Conservation (phyloP, 345 rosid genomes). For the Populus deltoides region DNA sequence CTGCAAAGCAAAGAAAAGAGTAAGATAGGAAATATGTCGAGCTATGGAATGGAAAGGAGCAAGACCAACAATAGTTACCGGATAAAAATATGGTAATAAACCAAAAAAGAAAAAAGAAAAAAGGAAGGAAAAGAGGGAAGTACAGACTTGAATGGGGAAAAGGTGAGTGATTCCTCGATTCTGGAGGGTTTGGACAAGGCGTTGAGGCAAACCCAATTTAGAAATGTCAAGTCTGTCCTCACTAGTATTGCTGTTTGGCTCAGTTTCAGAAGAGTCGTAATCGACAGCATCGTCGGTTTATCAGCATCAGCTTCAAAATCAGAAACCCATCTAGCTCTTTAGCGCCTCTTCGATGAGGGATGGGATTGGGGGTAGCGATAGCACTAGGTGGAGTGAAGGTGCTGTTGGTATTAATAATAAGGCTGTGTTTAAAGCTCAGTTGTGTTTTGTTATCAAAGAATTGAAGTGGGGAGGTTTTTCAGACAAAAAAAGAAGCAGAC, state of each 20-base stretch:
- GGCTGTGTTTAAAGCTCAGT: slow-evolving; percentile 20
- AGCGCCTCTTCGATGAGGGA: slow-evolving; percentile 89
- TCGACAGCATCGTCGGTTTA: slow-evolving; percentile 21
- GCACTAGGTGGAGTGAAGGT: slow-evolving; percentile 48
- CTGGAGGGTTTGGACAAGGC: slow-evolving; percentile 65
- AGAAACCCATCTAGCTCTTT: slow-evolving; percentile 50
- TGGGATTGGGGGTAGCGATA: slow-evolving; percentile 68
- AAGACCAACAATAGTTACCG: too few species aligned
- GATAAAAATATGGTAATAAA: too few species aligned
- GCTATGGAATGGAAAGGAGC: neutral
- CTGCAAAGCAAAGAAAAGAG: neutral
- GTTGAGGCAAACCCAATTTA: slow-evolving; percentile 64
- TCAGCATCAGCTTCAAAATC: slow-evolving; percentile 29
- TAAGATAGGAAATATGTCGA: neutral
- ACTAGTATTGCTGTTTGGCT: neutral
- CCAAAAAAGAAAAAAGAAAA: too few species aligned
- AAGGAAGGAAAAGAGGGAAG: neutral
- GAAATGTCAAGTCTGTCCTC: slow-evolving; percentile 68
- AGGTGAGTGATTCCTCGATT: slow-evolving; percentile 87
- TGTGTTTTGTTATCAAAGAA: slow-evolving; percentile 19
- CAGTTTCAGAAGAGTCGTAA: slow-evolving; percentile 19
- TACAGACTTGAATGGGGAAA: slow-evolving; percentile 83
- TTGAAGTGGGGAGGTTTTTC: slow-evolving; percentile 12
- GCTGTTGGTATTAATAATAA: slow-evolving; percentile 15
- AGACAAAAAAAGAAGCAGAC: neutral